Conservation (phyloP, 371 early-diverging fungal species). For the Phascolomyces articulosus region DNA sequence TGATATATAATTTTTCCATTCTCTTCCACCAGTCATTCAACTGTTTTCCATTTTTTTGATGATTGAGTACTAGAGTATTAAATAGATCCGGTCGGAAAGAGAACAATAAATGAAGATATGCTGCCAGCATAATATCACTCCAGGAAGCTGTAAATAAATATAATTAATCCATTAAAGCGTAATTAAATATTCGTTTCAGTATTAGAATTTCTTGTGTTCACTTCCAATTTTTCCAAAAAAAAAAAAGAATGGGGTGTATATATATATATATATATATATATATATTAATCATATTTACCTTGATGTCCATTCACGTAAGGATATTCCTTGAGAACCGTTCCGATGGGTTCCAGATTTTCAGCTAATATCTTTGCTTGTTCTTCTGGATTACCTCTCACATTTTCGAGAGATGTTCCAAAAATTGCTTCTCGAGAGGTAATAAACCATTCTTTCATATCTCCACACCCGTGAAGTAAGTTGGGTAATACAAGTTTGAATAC, state of each 20-base stretch:
- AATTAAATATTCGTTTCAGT: too few species aligned
- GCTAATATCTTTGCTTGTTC: neutral
- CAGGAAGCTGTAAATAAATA: slow-evolving; percentile 11
- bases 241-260: too few species aligned
- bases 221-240: too few species aligned
- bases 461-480: neutral
- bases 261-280: too few species aligned
- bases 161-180: too few species aligned
- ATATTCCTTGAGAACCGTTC: neutral
- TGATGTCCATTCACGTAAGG: slow-evolving; percentile 11
- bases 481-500: neutral
- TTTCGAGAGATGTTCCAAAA: slow-evolving; percentile 2
- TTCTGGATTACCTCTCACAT: slow-evolving; percentile 2
- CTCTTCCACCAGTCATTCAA: slow-evolving; percentile 19
- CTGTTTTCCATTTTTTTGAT: slow-evolving; percentile 1
- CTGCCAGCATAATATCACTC: slow-evolving; percentile 21
- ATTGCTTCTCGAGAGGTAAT: slow-evolving; percentile 2
- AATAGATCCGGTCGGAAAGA: slow-evolving; percentile 17
- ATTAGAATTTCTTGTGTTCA: too few species aligned
- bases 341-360: neutral
- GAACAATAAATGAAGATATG: slow-evolving; percentile 11
- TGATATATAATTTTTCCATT: slow-evolving; percentile 21
- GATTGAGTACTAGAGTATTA: slow-evolving; percentile 11
- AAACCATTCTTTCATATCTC: slow-evolving; percentile 8
- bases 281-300: too few species aligned